A percentile compares a stretch with the other conserved stretches of the same genome.
These are phyloP conservation scores for Simplicillium sp. DNA, from an alignment of 2,329 filamentous ascomycete species.

Conservation along the genomic window DNA sequence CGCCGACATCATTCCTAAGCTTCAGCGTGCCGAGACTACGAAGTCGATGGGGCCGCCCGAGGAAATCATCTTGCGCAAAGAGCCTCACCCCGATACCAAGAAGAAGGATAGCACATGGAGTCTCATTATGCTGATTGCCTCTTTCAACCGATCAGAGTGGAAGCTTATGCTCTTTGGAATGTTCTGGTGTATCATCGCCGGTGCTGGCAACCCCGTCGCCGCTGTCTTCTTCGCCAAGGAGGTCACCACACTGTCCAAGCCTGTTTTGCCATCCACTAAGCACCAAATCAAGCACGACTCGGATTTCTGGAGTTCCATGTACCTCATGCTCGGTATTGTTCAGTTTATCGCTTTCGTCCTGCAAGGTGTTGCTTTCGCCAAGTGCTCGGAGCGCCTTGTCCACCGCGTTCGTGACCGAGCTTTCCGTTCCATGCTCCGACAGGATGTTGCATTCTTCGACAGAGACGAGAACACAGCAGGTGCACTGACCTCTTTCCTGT, in stretches of 20 bases:
- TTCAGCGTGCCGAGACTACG: conserved; percentile 44
- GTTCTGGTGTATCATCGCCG: conserved; percentile 65
- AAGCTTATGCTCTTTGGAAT: conserved; percentile 64
- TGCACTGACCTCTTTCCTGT: conserved; percentile 78
- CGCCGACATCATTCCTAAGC: conserved; percentile 48
- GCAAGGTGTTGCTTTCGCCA: conserved; percentile 70
- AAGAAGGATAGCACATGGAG: conserved; percentile 62
- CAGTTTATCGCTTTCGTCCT: conserved; percentile 58
- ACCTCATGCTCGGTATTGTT: conserved; percentile 69
- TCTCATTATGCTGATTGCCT: conserved; percentile 67
- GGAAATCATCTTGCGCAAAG: conserved; percentile 44
- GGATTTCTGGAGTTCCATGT: conserved; percentile 86
- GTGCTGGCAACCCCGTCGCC: conserved; percentile 64
- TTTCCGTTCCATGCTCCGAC: conserved; percentile 80
- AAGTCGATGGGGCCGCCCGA: conserved; percentile 61
- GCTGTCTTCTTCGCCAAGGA: conserved; percentile 83
- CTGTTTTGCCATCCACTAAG: conserved; percentile 38
- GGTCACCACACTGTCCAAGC: conserved; percentile 58
- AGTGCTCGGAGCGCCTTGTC: conserved; percentile 77
- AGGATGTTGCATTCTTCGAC: conserved; percentile 91
- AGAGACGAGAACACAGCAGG: conserved; percentile 81
- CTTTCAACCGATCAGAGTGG: conserved; percentile 70
- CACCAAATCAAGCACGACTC: conserved; percentile 56
- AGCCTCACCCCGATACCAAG: conserved; percentile 23
- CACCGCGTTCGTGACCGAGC: conserved; percentile 73